Conservation (phyloP, 2,329 filamentous ascomycete species). For the Ampelomyces quisqualis region DNA sequence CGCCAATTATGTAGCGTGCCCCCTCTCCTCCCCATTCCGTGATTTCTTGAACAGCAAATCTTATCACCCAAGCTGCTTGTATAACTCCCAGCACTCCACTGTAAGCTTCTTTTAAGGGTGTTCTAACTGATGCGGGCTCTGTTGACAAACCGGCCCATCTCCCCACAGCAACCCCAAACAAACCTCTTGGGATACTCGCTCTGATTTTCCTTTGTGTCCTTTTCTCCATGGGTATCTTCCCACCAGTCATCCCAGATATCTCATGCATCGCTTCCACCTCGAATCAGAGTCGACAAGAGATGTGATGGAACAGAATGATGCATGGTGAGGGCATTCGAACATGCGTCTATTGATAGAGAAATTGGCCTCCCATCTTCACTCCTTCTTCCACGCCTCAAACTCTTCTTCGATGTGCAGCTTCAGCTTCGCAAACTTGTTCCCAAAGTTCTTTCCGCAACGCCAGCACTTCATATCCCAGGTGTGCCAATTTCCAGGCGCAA, state of each 20-base stretch:
- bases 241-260: conserved; percentile 3
- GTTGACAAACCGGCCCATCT: not conserved
- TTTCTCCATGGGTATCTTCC: not conserved
- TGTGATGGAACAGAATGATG: too few species aligned
- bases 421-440: conserved; percentile 69
- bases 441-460: conserved; percentile 75
- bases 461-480: conserved; percentile 73
- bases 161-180: not conserved
- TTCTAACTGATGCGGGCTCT: not conserved
- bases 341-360: not conserved
- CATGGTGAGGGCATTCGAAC: too few species aligned
- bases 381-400: conserved; percentile 69
- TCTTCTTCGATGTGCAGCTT: conserved; percentile 76
- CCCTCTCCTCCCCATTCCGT: too few species aligned
- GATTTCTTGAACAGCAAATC: not conserved
- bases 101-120: not conserved
- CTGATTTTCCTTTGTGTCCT: not conserved
- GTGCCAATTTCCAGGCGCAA: conserved; percentile 63
- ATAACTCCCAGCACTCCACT: not conserved
- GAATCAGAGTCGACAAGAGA: too few species aligned
- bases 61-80: not conserved
- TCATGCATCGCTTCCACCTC: too few species aligned
- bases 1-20: too few species aligned
- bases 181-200: not conserved
- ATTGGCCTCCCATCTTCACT: conserved; percentile 9